Base-by-base conservation (phyloP, 2,329 filamentous ascomycete genomes). In the Curvularia sp. region DNA sequence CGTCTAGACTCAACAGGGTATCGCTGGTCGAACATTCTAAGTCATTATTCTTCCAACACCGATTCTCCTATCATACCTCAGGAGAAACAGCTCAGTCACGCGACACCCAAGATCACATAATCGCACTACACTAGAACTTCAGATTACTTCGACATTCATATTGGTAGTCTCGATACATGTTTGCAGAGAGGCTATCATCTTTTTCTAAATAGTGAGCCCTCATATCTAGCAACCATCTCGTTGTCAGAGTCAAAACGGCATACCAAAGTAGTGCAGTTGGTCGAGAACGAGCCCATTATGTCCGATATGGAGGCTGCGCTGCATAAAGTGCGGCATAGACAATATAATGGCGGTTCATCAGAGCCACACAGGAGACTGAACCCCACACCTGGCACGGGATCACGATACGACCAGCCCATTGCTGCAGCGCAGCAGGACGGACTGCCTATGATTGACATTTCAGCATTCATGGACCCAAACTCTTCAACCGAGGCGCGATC, bases 391-490 rank as follows among this genome's bases (percentile, higher is more conserved):
- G 49, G 50, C 9, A 38, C 47, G 5, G 55, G 50, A 19, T 27
- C 45, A 3, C 55, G 65, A 48, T 60, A 66, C 46, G 42, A 55
- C 28, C 54, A 59, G 15, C 63, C 66, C 28, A 64, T 65, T 13
- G 52, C 57, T 3, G 32, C 63, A 4, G 59, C 67, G 5, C 61
- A 65, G 15, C n/a, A 63, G 28, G 38, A 57, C 28, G 65, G 70
- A 8, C 69, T 80, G 5, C 79, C 79, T 3, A 76, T 74, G 8
- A 78, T 81, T 60, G 75, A 80, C 60, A 75, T 81, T 32, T 76
- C 77, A 1, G 58, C 77, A 4, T 80, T 77, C 59, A 63, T 79
- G 12, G 49, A 67, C 25, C 53, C 73, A 0, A 3, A 28, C 3
- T 64, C 68, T 1, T 32, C 70, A 3, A n/a, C 49, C 1, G 36